A percentile compares a stretch with the other conserved stretches of the same genome.
phyloP scores from a whole-genome alignment of 1,139 yeast genomes.

The Nakaseomyces bracarensis region DNA sequence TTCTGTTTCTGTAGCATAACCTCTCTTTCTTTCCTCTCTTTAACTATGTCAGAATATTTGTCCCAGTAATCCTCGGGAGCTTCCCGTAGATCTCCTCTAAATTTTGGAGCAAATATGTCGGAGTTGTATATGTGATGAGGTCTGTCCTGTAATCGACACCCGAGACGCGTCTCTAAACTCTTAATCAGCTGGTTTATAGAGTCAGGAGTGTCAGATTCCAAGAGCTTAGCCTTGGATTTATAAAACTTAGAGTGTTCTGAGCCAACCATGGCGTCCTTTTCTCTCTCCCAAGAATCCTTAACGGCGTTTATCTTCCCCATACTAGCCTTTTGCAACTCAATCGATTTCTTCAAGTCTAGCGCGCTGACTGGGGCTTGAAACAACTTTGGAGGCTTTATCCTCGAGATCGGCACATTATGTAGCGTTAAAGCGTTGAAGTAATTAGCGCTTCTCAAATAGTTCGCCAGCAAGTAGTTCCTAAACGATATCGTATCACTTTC shows the following conservation, averaged over 20 bases:
- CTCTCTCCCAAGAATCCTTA: background rate
- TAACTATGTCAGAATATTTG: slow-evolving; percentile 18
- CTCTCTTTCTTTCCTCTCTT: slow-evolving; percentile 14
- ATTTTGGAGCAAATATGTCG: slow-evolving; percentile 7
- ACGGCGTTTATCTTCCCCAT: slow-evolving; percentile 2
- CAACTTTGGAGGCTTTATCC: slow-evolving; percentile 20
- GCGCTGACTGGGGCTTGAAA: slow-evolving; percentile 8
- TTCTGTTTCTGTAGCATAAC: slow-evolving; percentile 14
- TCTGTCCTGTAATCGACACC: slow-evolving; percentile 3
- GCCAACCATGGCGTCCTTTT: background rate
- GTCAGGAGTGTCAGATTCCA: slow-evolving; percentile 1
- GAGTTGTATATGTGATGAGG: slow-evolving; percentile 3
- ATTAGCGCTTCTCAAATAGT: slow-evolving; percentile 20
- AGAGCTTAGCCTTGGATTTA: background rate
- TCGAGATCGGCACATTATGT: slow-evolving; percentile 20
- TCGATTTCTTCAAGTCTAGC: background rate
- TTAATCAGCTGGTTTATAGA: background rate
- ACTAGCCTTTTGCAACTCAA: slow-evolving; percentile 2
- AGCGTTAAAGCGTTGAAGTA: slow-evolving; percentile 22
- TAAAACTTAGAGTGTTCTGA: slow-evolving; percentile 2
- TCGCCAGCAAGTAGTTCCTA: slow-evolving; percentile 23
- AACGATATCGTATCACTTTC: slow-evolving; percentile 31
- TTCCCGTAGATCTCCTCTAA: slow-evolving; percentile 19
- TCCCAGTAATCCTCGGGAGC: slow-evolving; percentile 30
- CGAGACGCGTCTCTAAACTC: background rate